Conservation (phyloP, 225 moss, liverwort and hornwort species). For the Takakia lepidozioides region DNA sequence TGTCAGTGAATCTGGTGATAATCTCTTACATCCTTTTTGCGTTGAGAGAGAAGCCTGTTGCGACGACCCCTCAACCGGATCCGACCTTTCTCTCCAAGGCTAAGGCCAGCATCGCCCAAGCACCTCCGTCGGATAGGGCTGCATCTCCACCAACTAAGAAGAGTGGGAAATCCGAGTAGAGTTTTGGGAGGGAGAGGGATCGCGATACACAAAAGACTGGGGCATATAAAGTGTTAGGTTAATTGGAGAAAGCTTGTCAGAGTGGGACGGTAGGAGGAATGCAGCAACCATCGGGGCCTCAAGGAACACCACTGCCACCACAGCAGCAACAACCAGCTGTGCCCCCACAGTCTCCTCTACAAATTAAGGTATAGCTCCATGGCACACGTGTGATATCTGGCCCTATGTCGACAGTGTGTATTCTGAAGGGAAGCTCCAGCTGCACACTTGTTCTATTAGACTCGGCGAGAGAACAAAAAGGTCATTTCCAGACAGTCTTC, state of each 20-base stretch:
- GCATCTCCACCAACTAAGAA: constrained; percentile 3
- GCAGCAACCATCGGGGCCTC: constrained; percentile 2
- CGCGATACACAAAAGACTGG: no score
- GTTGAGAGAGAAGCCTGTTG: constrained; percentile 47
- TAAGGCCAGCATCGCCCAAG: constrained; percentile 20
- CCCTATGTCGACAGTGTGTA: no score
- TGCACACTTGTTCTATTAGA: no score
- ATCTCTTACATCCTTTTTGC: constrained; percentile 54
- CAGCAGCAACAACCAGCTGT: constrained; percentile 22
- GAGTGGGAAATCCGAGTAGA: not conserved
- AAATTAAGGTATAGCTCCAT: constrained; percentile 37
- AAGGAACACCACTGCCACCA: constrained; percentile 6
- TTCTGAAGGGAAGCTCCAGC: no score
- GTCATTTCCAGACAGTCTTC: no score
- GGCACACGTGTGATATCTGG: no score
- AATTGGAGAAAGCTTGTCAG: no score
- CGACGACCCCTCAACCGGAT: constrained; percentile 49
- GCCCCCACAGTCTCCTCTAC: constrained; percentile 20
- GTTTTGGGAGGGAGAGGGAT: not conserved
- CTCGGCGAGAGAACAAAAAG: no score
- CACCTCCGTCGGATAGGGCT: constrained; percentile 2
- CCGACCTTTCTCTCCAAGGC: constrained; percentile 40
- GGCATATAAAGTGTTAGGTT: not conserved
- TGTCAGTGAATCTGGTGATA: constrained; percentile 73
- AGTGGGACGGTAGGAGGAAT: no score